Evolutionary conservation across 2,329 filamentous ascomycete species (phyloP).

Genomic region (Aspergillus jensenii): DNA sequence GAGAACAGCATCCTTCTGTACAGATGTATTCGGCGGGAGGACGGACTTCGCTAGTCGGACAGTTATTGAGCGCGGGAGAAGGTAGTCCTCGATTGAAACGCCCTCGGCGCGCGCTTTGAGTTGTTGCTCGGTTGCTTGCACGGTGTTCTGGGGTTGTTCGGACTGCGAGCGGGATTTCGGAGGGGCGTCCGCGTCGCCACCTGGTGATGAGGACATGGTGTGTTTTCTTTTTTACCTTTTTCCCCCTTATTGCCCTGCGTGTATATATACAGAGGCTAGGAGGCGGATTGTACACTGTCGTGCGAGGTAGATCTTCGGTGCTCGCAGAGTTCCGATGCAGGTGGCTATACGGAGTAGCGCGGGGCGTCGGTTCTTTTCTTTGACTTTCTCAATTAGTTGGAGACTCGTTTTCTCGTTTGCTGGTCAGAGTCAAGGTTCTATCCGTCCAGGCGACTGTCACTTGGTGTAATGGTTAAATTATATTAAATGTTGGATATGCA

Average conservation of each 20-base stretch:
- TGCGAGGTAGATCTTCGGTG: background rate
- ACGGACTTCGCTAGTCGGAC: conserved; percentile 63
- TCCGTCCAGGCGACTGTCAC: background rate
- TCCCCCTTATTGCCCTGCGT: background rate
- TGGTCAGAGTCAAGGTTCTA: background rate
- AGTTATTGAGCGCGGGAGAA: conserved; percentile 62
- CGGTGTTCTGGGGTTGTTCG: conserved; percentile 18
- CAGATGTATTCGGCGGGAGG: conserved; percentile 63
- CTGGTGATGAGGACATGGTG: conserved; percentile 13
- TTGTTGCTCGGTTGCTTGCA: conserved; percentile 40
- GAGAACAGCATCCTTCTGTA: conserved; percentile 64
- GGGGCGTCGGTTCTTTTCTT: background rate
- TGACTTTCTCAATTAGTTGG: background rate
- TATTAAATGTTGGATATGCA: background rate
- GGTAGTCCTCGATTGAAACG: conserved; percentile 55
- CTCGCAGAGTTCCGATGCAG: background rate
- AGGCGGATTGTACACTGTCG: background rate
- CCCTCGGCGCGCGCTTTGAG: conserved; percentile 39
- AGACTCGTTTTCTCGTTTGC: background rate
- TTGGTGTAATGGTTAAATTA: background rate
- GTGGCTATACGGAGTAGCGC: background rate
- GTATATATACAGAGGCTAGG: background rate
- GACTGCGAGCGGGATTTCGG: conserved; percentile 10
- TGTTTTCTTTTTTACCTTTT: background rate
- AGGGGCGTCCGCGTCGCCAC: background rate